Evolutionary conservation across 768 basidiomycete species (phyloP), one percentile per base, ranked within the genome.

Genomic region (Tulasnella sp.): DNA sequence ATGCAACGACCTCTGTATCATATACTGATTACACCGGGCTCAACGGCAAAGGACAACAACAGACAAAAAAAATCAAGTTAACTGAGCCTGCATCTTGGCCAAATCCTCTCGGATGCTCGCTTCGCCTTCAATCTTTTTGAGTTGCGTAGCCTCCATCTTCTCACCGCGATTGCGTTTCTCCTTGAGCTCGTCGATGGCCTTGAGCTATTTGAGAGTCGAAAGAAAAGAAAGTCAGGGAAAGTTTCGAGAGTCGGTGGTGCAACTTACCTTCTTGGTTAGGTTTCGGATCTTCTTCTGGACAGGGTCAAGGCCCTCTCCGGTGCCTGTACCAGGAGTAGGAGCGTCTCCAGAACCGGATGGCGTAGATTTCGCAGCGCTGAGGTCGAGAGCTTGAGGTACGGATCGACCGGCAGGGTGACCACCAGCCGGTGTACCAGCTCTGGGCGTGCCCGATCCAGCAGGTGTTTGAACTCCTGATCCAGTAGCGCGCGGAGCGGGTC

Each of bases 141-240:
- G 88, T 86, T 99, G 97, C 24, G 97, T 99, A 80, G 92, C 93
- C 86, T 99, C 97, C 42, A 99, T 89, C 79, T 93, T 91, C 85
- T 99, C 97, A 0, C 98, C 97, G 48, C 94, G 91, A 84, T 91
- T 93, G 40, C 91, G 90, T 88, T 96, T 96, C 83, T 94, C 95
- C 88, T 98, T 99, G 75, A 99, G 91, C 84, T 99, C 97, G 31
- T 98, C 96, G 83, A 99, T 99, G n/a, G 97, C 97, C 86, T 98
- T 98, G 83, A 99, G 64, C 64, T 69, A 69, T 69, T 69, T 18
- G 34, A 24, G 9, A 22, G 89, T 96, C 98, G 83, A 50, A 79
- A n/a, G 14, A 50, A 79, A 37, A 37, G 37, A 22, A 72, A 11
- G 6, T 78, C 20, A 37, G 44, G 18, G 75, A 80, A 76, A 83